Evolutionary conservation across 129 eudicot genomes (phyloP), one percentile per base, ranked within the genome.

Genomic region (Helichrysum umbraculigerum): DNA sequence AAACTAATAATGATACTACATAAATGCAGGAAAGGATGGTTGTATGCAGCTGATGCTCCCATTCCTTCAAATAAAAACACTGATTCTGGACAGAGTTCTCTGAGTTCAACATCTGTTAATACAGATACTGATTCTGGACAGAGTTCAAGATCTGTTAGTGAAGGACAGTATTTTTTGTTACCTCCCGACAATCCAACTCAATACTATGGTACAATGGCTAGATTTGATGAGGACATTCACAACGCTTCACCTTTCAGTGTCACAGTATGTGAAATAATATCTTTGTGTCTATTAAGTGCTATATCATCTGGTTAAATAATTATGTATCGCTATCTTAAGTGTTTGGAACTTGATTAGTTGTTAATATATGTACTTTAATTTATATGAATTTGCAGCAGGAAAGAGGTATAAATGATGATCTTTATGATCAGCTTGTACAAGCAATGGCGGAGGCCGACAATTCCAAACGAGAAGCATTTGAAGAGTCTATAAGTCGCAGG

Each of bases 401-500:
- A 74, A 71, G 73, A 78, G 72, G 76, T 72, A 30, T 70, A 82
- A 63, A 86, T 44, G 89, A 85, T 52, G 87, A 82, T 68, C 87
- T 87, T 32, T 88, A 85, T 84, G 91, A 88, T 41, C 88, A 86
- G 83, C 93, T 91, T 73, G 83, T 78, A 82, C 88, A 84, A 80
- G 86, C 85, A 51, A 83, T 91, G 83, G 83, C 69, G 4, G 98
- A 94, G 81, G 96, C 91, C 63, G 93, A 84, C 51, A 79, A 42
- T 75, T 86, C 90, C 28, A 82, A 81, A 75, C 79, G 76, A 67
- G 93, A 91, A 61, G 96, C 96, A 52, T 82, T 60, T 81, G 88
- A 88, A 70, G 98, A 91, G 90, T 88, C 98, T 42, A 60, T 80
- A 29, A 88, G 80, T 84, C 90, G 96, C 41, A 81, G 81, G 73